phyloP scores from a whole-genome alignment of 129 eudicot species.

The Mikania micrantha region DNA sequence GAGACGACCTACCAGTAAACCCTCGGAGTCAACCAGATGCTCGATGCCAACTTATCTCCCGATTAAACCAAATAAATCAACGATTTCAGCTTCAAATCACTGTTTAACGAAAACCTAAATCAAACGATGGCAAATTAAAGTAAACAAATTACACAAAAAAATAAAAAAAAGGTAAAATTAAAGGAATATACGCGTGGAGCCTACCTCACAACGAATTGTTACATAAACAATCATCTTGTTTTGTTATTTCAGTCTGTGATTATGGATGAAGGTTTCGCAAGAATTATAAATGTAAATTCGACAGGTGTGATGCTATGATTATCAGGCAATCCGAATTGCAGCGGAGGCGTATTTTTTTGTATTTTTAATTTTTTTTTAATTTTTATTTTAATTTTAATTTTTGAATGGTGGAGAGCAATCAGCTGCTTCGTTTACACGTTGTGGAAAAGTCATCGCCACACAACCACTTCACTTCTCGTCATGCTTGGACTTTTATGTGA shows the following conservation, averaged over 20 bases:
- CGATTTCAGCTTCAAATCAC: slow-evolving; percentile 6
- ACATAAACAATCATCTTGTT: not conserved
- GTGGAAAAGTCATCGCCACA: slow-evolving; percentile 37
- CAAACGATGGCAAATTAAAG: slow-evolving; percentile 8
- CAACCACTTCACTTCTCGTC: not conserved
- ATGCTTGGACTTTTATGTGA: not conserved
- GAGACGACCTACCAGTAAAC: slow-evolving; percentile 22
- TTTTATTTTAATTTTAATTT: not conserved
- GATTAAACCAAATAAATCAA: not conserved
- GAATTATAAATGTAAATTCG: not conserved
- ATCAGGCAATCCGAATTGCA: slow-evolving; percentile 7
- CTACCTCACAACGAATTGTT: slow-evolving; percentile 2
- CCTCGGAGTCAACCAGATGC: slow-evolving; percentile 17
- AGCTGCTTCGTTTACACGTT: slow-evolving; percentile 16
- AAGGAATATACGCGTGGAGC: slow-evolving; percentile 31
- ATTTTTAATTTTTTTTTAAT: not conserved
- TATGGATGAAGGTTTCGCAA: not conserved
- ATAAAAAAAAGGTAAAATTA: slow-evolving; percentile 7
- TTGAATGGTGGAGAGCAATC: slow-evolving; percentile 36
- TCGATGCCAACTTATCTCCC: not conserved
- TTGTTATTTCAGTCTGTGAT: not conserved
- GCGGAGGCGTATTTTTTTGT: too few relatives aligned
- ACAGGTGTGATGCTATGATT: not conserved
- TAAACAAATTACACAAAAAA: not conserved
- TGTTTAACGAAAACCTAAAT: slow-evolving; percentile 3